Conservation (phyloP, 2,329 filamentous ascomycete genomes). For the Calonectria crousiana region DNA sequence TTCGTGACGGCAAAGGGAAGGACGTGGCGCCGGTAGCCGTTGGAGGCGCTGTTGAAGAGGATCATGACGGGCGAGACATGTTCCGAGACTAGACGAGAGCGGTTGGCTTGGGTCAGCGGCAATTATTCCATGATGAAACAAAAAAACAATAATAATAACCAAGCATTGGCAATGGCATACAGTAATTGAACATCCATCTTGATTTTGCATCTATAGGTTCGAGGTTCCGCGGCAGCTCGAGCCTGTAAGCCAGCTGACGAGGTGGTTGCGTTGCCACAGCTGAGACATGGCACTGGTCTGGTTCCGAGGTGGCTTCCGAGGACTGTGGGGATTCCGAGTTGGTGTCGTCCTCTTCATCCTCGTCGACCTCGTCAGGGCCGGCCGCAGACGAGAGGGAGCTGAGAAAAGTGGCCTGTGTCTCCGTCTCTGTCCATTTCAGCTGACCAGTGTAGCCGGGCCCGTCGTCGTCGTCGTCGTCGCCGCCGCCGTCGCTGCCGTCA, state of each 20-base stretch:
- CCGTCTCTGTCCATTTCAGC: conserved; percentile 15
- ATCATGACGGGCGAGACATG: conserved; percentile 28
- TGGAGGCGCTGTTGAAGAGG: conserved; percentile 23
- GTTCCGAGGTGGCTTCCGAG: conserved; percentile 18
- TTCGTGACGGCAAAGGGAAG: conserved; percentile 21
- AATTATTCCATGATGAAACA: neutral
- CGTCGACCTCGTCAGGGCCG: neutral
- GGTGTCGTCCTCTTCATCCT: neutral
- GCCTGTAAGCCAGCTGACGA: neutral
- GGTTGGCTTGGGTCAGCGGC: too few species aligned
- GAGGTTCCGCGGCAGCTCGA: neutral
- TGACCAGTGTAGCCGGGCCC: conserved; percentile 15
- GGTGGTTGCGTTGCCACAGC: neutral
- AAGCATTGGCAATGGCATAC: neutral
- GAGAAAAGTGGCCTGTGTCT: neutral
- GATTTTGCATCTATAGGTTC: conserved; percentile 21
- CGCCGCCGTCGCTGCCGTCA: neutral
- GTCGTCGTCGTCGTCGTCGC: neutral
- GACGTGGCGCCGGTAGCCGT: conserved; percentile 24
- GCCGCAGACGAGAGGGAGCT: neutral
- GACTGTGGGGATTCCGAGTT: conserved; percentile 17
- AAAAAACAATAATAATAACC: neutral
- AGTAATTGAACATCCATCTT: conserved; percentile 29
- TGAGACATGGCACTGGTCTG: neutral
- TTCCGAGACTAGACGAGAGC: conserved; percentile 14